Evolutionary conservation across 1,139 yeast genomes (phyloP), one percentile per base, ranked within the genome.

Genomic region (Magnusiomyces paraingens): DNA sequence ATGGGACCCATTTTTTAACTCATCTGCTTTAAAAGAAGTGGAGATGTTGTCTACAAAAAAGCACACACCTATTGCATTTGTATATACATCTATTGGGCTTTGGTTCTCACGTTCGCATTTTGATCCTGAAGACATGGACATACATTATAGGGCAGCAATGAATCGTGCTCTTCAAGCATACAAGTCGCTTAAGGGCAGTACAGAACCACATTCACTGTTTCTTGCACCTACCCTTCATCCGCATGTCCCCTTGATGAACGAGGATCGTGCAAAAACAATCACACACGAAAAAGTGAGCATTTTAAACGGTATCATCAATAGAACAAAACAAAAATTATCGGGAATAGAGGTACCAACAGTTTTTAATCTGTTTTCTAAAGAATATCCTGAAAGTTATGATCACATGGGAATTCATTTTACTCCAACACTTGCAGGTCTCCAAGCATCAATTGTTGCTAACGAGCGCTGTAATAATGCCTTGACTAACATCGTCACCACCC

Each of bases 1-100:
- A 14, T 55, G 57, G 57, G 57, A 55, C 45, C 57, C 57, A 2
- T 55, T 49, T 48, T 55, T 55, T 47, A 55, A 55, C 21, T n/a
- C 46, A 2, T 36, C 57, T 5, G 57, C 55, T 8, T 20, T 47
- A 2, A 20, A 42, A 11, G 46, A 43, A 12, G 21, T 51, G 2
- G 20, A 32, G 2, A 40, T 32, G 22, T 47, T 45, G n/a, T n/a
- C 40, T 8, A 18, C 39, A 14, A 22, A 43, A 18, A 48, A 39
- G 32, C 18, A 42, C 17, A 35, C 38, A 15, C 51, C 48, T 8
- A 41, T 47, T 26, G 52, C 46, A 10, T n/a, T 52, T 10, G 49
- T 50, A 1, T 55, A 52, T 35, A 50, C 54, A 5, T 42, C 57
- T 22, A 29, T 55, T 8, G 57, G 57, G 14, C 15, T 52, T 14